A percentile compares a stretch with the other conserved stretches of the same genome.
Evolutionary conservation across 345 rosid genomes (phyloP).

Genomic region (Eutrema heterophyllum): DNA sequence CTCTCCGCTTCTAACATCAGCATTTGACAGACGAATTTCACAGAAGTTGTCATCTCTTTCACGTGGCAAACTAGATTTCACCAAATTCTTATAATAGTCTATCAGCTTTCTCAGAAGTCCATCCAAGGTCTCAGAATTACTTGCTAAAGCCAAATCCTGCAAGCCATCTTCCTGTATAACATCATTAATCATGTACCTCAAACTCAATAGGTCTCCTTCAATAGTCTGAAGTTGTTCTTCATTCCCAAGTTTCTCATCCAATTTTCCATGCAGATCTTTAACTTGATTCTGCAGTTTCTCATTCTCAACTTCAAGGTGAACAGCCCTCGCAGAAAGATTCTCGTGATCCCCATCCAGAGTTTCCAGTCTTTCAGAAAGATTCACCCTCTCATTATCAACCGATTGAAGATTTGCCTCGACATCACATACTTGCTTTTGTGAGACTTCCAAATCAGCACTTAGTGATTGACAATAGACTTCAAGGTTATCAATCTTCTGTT

Average conservation of each 20-base stretch:
- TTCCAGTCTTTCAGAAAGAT: constrained; percentile 61
- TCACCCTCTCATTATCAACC: constrained; percentile 42
- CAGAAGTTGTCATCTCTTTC: constrained; percentile 23
- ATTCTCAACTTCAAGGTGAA: constrained; percentile 54
- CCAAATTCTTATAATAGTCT: constrained; percentile 43
- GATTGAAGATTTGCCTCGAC: constrained; percentile 52
- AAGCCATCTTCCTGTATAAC: constrained; percentile 50
- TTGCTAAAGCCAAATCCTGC: constrained; percentile 39
- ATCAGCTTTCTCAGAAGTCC: constrained; percentile 60
- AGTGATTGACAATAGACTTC: constrained; percentile 55
- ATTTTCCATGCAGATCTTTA: constrained; percentile 44
- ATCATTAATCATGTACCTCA: constrained; percentile 55
- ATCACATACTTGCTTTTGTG: constrained; percentile 43
- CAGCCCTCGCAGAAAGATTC: constrained; percentile 37
- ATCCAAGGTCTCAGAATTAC: constrained; percentile 56
- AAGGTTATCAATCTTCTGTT: constrained; percentile 56
- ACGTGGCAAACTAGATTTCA: constrained; percentile 28
- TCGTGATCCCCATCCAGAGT: constrained; percentile 40
- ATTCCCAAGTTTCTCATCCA: constrained; percentile 45
- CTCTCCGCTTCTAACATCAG: constrained; percentile 38
- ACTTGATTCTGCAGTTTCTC: constrained; percentile 49
- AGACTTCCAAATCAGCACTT: constrained; percentile 64
- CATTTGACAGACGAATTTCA: constrained; percentile 29
- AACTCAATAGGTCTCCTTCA: constrained; percentile 46
- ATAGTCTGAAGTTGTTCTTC: constrained; percentile 43